Percentiles rank a stretch among this genome's conserved stretches.
Conservation (phyloP, 2,329 filamentous ascomycete species). For the Sporothrix globosa region DNA sequence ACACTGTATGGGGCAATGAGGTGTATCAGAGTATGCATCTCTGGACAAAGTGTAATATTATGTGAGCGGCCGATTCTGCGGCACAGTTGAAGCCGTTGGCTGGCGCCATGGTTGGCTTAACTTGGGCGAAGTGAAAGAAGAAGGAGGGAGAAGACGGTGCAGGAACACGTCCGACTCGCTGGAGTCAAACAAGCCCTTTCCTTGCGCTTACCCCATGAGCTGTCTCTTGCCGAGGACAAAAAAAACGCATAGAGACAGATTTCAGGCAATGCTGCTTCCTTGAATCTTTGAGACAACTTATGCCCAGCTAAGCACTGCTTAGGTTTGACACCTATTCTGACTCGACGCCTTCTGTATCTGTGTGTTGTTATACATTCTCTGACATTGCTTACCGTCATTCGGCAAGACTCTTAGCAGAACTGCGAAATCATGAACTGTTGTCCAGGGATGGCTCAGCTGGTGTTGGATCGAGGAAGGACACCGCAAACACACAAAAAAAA, state of each 20-base stretch:
- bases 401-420: background rate
- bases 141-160: background rate
- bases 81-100: background rate
- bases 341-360: background rate
- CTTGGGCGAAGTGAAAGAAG: background rate
- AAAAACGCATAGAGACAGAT: background rate
- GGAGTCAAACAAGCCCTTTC: constrained; percentile 4
- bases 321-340: background rate
- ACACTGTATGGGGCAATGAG: background rate
- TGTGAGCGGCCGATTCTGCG: background rate
- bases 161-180: constrained; percentile 32
- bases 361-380: background rate
- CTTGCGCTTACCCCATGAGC: background rate
- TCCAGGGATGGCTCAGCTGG: background rate
- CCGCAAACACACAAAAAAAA: background rate
- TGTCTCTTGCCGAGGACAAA: background rate
- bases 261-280: constrained; percentile 3
- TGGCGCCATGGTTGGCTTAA: background rate
- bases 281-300: background rate
- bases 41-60: background rate
- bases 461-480: background rate
- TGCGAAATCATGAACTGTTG: background rate
- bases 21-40: background rate
- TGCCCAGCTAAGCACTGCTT: background rate
- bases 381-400: background rate